phyloP scores from a whole-genome alignment of 2,329 filamentous ascomycete species.

The Colletotrichum australisinense region DNA sequence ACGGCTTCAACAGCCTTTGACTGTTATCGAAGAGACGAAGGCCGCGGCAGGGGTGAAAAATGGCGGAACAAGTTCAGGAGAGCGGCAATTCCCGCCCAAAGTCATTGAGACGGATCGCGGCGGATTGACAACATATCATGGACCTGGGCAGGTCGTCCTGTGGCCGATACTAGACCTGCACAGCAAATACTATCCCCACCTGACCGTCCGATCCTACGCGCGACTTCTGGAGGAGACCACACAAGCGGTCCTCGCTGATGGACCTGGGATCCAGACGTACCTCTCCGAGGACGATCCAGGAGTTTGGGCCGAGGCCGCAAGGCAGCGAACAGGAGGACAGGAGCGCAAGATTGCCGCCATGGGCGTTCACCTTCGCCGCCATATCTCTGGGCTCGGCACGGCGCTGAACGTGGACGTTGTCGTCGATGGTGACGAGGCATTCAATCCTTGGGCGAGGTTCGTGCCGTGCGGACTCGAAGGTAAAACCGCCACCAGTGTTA shows the following conservation, averaged over 20 bases:
- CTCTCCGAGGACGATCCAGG: constrained; percentile 82
- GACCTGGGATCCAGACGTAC: constrained; percentile 69
- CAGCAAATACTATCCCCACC: constrained; percentile 61
- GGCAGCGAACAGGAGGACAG: constrained; percentile 42
- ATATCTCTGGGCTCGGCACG: constrained; percentile 86
- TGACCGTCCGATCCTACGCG: constrained; percentile 83
- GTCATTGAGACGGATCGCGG: constrained; percentile 82
- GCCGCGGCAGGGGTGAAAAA: too few relatives aligned
- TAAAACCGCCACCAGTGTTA: constrained; percentile 81
- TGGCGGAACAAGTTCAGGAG: constrained; percentile 5
- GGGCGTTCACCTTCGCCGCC: constrained; percentile 88
- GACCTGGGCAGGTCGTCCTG: constrained; percentile 91
- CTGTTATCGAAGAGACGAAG: constrained; percentile 42
- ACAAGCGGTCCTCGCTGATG: constrained; percentile 68
- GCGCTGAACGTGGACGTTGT: constrained; percentile 82
- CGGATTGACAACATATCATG: constrained; percentile 94
- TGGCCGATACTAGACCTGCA: constrained; percentile 91
- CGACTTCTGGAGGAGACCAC: constrained; percentile 81
- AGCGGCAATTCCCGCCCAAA: constrained; percentile 60
- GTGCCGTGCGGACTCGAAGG: constrained; percentile 90
- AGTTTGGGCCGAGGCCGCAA: constrained; percentile 73
- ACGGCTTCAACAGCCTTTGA: constrained; percentile 55
- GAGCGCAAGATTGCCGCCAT: constrained; percentile 87
- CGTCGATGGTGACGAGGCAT: constrained; percentile 47
- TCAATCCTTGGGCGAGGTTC: constrained; percentile 75